These are phyloP conservation scores for Phytopythium chamaehyphon DNA, from an alignment of 352 stramenopile genomes.

Conservation along the genomic window DNA sequence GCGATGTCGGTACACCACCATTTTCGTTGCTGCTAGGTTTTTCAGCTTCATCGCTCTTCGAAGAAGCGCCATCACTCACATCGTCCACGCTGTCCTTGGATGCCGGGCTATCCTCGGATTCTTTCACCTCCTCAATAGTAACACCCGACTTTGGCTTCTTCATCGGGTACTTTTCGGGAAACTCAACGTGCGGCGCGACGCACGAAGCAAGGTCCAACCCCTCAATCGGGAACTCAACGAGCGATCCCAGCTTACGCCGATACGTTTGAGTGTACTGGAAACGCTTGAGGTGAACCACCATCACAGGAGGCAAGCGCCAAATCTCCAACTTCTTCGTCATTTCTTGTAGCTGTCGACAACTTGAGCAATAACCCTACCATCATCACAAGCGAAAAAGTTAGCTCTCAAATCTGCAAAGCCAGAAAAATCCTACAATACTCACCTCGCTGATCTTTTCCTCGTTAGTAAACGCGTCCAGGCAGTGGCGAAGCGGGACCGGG, in stretches of 20 bases:
- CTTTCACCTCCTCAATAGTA: constrained; percentile 2
- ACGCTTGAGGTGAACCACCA: constrained; percentile 98
- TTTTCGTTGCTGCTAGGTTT: background rate
- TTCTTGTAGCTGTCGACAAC: constrained; percentile 93
- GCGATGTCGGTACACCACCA: background rate
- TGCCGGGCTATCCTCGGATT: constrained; percentile 1
- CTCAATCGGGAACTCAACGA: constrained; percentile 96
- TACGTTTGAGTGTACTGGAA: constrained; percentile 97
- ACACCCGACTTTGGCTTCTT: constrained; percentile 34
- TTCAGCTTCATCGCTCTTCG: background rate
- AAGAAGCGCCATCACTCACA: constrained; percentile 4
- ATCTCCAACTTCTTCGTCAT: constrained; percentile 99
- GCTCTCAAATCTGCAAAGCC: background rate
- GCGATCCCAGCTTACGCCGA: constrained; percentile 79
- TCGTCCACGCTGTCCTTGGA: background rate
- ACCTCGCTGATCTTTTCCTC: constrained; percentile 86
- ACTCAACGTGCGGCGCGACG: constrained; percentile 79
- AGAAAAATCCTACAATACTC: background rate
- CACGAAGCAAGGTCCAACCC: constrained; percentile 92
- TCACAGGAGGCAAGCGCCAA: constrained; percentile 94
- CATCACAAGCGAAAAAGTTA: background rate
- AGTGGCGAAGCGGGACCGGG: constrained; percentile 77
- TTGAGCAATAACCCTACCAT: constrained; percentile 92
- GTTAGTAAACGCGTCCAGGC: constrained; percentile 79
- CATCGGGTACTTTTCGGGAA: constrained; percentile 75